These are phyloP conservation scores for Leishmania guyanensis DNA, from an alignment of 208 protist genomes.

Conservation along the genomic window DNA sequence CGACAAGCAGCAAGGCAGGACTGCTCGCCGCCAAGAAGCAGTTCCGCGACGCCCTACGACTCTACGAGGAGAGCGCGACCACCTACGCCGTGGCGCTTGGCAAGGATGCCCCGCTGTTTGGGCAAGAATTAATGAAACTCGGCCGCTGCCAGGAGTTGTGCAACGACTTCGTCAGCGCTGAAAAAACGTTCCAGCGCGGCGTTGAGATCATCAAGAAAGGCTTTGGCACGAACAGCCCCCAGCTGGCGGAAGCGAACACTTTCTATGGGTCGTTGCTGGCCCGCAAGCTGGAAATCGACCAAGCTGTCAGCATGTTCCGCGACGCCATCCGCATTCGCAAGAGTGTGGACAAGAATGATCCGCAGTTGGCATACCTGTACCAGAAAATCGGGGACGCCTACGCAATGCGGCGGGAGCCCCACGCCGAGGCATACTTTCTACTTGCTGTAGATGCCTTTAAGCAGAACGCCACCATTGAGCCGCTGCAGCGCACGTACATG, in stretches of 20 bases:
- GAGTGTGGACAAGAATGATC: slow-evolving; percentile 57
- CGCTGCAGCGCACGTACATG: slow-evolving; percentile 86
- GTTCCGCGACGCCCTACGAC: slow-evolving; percentile 75
- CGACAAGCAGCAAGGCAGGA: slow-evolving; percentile 83
- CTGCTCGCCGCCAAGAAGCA: slow-evolving; percentile 78
- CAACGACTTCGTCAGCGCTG: slow-evolving; percentile 60
- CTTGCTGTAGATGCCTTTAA: slow-evolving; percentile 81
- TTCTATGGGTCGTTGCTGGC: slow-evolving; percentile 77
- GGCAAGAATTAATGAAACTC: slow-evolving; percentile 82
- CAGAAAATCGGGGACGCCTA: slow-evolving; percentile 88
- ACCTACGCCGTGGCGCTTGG: slow-evolving; percentile 76
- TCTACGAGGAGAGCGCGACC: slow-evolving; percentile 83
- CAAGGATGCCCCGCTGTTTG: slow-evolving; percentile 76
- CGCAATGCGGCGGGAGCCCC: slow-evolving; percentile 74
- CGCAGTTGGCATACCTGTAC: slow-evolving; percentile 86
- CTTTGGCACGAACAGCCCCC: slow-evolving; percentile 64
- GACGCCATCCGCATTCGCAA: slow-evolving; percentile 84
- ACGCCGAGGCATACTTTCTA: slow-evolving; percentile 90
- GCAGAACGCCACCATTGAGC: slow-evolving; percentile 73
- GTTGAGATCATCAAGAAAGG: slow-evolving; percentile 65
- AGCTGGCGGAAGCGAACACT: slow-evolving; percentile 79
- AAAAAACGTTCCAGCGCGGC: slow-evolving; percentile 74
- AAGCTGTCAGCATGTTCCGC: slow-evolving; percentile 60
- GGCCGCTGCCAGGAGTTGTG: slow-evolving; percentile 83
- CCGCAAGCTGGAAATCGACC: slow-evolving; percentile 67